Base-by-base conservation (phyloP, 2,329 filamentous ascomycete genomes). In the Claviceps sp. region DNA sequence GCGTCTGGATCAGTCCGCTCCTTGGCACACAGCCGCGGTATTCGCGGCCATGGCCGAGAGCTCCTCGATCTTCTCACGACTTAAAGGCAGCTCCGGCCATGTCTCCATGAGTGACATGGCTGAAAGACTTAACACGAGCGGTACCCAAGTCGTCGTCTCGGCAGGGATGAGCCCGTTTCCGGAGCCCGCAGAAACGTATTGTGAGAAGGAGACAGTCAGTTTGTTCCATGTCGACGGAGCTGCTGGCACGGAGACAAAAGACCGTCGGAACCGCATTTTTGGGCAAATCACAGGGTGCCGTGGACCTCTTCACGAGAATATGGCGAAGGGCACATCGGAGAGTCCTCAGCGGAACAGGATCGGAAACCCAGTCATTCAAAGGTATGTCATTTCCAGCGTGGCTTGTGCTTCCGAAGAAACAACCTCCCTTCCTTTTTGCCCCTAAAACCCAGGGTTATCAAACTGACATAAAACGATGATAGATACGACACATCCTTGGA, bases 1-100 rank as follows among this genome's bases (percentile, higher is more conserved):
- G 5, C 67, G 67, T 2, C 57, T 93, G 14, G 78, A 90, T 59
- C 57, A 66, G 9, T 66, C 69, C 7, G 93, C 86, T 0, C 70
- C 75, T 52, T 98, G 93, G 93, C 82, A 94, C 59, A 79, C 79
- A 3, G 84, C 88, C 13, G 90, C 85, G 2, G 68, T 96, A 14
- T 76, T 95, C 55, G 79, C 82, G 14, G 75, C 86, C 1, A 86
- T 85, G 1, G 64, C 95, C 13, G 93, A 97, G 65, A 88, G 81
- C 23, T 79, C 85, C 37, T 87, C 85, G 1, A 68, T 97, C 14
- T 86, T 87, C 6, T 83, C 87, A 1, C 78, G 91, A 3, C 68
- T 95, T 34, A 76, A 74, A 34, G 66, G 73, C 11, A 65, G 65
- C 4, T 64, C 59, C 55, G 71, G 64, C 58, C 69, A 52, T 4